These are phyloP conservation scores for Dioszegia crocea DNA, from an alignment of 768 basidiomycete species.

Conservation along the genomic window DNA sequence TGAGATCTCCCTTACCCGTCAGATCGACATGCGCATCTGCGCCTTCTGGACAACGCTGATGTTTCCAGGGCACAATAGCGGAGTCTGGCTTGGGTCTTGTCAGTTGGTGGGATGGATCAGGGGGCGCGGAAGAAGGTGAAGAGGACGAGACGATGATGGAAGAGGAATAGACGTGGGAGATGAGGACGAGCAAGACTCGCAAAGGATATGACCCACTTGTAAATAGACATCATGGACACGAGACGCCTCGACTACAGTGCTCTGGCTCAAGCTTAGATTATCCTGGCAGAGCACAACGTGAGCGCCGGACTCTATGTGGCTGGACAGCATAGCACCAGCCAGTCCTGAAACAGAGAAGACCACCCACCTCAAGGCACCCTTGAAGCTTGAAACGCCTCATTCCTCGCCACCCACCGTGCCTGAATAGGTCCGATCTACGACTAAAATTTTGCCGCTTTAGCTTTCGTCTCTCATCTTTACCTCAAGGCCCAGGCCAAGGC, in stretches of 20 bases:
- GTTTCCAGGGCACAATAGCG: constrained; percentile 48
- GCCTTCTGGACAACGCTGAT: neutral
- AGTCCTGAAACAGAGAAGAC: too few species aligned
- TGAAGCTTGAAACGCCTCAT: neutral
- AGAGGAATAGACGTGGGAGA: constrained; percentile 14
- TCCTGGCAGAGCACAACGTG: too few species aligned
- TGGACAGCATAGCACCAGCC: too few species aligned
- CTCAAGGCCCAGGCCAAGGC: too few species aligned
- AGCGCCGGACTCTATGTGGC: too few species aligned
- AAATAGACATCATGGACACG: too few species aligned
- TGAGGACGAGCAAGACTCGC: neutral
- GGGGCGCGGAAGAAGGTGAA: constrained; percentile 36
- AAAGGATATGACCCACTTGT: too few species aligned
- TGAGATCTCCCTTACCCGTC: constrained; percentile 17
- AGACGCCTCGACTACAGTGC: too few species aligned
- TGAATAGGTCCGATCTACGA: neutral
- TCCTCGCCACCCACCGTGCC: neutral
- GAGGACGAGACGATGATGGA: constrained; percentile 14
- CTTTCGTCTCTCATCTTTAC: too few species aligned
- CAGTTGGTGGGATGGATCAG: constrained; percentile 50
- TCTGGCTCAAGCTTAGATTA: too few species aligned
- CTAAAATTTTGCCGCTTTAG: neutral
- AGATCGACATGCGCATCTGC: neutral
- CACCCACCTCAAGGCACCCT: too few species aligned
- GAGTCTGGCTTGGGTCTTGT: constrained; percentile 51